Conservation (phyloP, 2,329 filamentous ascomycete genomes). For the Aureobasidium sp. region DNA sequence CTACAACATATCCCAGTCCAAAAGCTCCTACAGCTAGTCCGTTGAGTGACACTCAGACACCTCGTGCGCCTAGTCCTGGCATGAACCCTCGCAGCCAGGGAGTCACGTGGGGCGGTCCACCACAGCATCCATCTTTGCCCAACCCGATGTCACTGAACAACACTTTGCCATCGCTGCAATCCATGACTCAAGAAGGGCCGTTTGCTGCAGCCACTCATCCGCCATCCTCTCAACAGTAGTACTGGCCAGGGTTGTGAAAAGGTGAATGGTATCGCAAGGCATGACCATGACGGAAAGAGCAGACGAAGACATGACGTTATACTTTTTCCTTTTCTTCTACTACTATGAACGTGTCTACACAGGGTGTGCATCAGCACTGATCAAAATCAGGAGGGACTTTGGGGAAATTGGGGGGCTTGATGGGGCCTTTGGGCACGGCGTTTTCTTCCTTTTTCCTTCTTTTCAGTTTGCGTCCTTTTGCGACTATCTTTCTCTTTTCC, state of each 20-base stretch:
- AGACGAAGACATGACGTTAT: not conserved
- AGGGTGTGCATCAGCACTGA: too few species aligned
- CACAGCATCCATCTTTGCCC: not conserved
- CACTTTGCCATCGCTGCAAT: slow-evolving; percentile 2
- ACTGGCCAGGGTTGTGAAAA: not conserved
- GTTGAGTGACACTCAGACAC: slow-evolving; percentile 19
- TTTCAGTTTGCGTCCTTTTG: not conserved
- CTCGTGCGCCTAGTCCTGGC: slow-evolving; percentile 4
- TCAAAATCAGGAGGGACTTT: not conserved
- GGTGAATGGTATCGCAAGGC: not conserved
- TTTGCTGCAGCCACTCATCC: slow-evolving; percentile 1
- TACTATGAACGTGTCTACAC: too few species aligned
- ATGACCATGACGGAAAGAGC: not conserved
- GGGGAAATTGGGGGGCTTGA: not conserved
- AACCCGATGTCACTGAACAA: not conserved
- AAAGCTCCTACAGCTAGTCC: slow-evolving; percentile 29
- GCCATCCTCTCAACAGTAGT: not conserved
- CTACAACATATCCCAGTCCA: slow-evolving; percentile 22
- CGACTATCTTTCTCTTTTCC: not conserved
- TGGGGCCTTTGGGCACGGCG: too few species aligned
- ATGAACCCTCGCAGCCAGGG: not conserved
- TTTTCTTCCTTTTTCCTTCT: not conserved
- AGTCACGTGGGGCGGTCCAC: not conserved
- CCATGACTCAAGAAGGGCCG: slow-evolving; percentile 2
- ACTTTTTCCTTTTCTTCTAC: not conserved